Conservation (phyloP, 305 asterid species). For the Fraxinus velutina region DNA sequence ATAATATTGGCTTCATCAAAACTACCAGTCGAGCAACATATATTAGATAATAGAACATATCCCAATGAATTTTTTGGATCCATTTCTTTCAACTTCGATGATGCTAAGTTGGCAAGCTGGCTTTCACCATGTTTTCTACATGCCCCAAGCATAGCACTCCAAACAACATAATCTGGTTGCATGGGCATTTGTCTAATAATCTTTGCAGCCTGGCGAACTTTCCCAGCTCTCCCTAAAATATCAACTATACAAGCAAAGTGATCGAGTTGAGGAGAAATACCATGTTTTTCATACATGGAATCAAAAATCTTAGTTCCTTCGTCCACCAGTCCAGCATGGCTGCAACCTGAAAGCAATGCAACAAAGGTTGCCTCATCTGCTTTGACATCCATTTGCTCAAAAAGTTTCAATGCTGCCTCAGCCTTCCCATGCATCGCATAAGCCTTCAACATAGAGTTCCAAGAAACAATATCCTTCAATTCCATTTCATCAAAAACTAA, state of each 20-base stretch:
- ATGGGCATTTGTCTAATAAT: conserved; percentile 56
- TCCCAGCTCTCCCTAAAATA: conserved; percentile 72
- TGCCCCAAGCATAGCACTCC: conserved; percentile 86
- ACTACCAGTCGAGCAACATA: conserved; percentile 48
- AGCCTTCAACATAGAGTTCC: conserved; percentile 80
- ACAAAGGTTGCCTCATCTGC: conserved; percentile 71
- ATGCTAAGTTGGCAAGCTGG: conserved; percentile 51
- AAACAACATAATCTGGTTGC: conserved; percentile 60
- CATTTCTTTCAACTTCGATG: conserved; percentile 61
- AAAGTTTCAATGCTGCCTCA: conserved; percentile 43
- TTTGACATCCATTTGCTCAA: conserved; percentile 43
- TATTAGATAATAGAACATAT: conserved; percentile 62
- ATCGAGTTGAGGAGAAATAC: conserved; percentile 72
- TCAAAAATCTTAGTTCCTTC: conserved; percentile 58
- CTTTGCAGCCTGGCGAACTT: conserved; percentile 50
- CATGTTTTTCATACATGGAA: conserved; percentile 49
- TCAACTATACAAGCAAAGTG: conserved; percentile 87
- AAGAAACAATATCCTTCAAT: conserved; percentile 62
- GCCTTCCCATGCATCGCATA: conserved; percentile 73
- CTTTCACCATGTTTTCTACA: conserved; percentile 72
- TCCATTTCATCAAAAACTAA: conserved; percentile 59
- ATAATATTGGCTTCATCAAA: conserved; percentile 48
- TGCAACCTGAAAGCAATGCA: conserved; percentile 78
- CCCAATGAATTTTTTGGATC: conserved; percentile 71
- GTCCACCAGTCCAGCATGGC: conserved; percentile 82